A percentile compares a stretch with the other conserved stretches of the same genome.
Evolutionary conservation across 495 filamentous ascomycete species (phyloP).

Genomic region (Pseudoneurospora amorphoporcata): DNA sequence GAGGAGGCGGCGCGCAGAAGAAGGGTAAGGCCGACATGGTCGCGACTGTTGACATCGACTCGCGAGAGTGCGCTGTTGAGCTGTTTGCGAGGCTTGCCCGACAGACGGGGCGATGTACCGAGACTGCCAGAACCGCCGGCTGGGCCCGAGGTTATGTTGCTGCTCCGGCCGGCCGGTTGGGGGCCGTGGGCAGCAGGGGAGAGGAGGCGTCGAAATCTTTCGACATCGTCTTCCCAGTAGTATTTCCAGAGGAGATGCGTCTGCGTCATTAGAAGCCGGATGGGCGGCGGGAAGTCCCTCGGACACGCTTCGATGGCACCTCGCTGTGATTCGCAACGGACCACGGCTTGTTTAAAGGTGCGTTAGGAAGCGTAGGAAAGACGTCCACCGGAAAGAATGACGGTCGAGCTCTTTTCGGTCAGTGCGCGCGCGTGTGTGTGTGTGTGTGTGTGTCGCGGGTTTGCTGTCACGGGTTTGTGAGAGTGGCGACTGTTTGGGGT

Average conservation of each 20-base stretch:
- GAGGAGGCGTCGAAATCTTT: constrained; percentile 76
- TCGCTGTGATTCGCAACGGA: constrained; percentile 72
- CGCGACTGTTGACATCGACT: constrained; percentile 71
- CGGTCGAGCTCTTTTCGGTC: neutral
- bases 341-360: constrained; percentile 80
- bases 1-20: constrained; percentile 78
- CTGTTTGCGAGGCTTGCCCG: constrained; percentile 35
- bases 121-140: constrained; percentile 15
- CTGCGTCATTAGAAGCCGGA: constrained; percentile 80
- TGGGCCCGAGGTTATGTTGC: constrained; percentile 17
- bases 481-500: neutral
- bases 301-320: constrained; percentile 58
- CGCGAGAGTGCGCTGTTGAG: constrained; percentile 43
- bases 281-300: constrained; percentile 22
- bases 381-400: constrained; percentile 10
- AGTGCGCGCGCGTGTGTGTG: neutral
- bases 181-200: constrained; percentile 49
- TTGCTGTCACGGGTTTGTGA: neutral
- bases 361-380: constrained; percentile 30
- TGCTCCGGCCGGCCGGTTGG: constrained; percentile 35
- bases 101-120: constrained; percentile 37
- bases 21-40: constrained; percentile 67
- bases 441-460: neutral
- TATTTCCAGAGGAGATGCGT: constrained; percentile 91
- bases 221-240: constrained; percentile 93